Evolutionary conservation across 257 asterid genomes (phyloP).

Genomic region (Solanum lycopersicoides): DNA sequence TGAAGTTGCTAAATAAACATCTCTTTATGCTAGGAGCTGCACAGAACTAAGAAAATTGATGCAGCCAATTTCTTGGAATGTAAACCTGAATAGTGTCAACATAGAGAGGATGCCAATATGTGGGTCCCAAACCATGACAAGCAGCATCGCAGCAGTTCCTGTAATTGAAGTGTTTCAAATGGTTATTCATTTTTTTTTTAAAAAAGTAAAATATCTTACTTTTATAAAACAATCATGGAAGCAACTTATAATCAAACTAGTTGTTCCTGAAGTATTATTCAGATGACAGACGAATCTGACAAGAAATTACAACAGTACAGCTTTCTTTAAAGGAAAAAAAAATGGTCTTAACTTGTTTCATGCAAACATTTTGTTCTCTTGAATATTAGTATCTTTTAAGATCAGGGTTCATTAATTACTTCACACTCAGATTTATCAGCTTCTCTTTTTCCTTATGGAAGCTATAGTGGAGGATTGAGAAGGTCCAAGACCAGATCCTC

Average conservation of each 20-base stretch:
- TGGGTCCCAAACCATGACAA: conserved; percentile 88
- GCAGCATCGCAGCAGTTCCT: conserved; percentile 98
- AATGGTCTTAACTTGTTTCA: not conserved
- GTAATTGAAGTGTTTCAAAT: conserved; percentile 15
- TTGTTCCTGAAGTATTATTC: not conserved
- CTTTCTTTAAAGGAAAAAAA: not conserved
- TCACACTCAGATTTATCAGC: not conserved
- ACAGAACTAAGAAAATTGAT: not conserved
- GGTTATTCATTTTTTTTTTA: not conserved
- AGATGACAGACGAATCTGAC: not conserved
- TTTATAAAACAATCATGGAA: not conserved
- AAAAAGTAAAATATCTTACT: not conserved
- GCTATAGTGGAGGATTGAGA: not conserved
- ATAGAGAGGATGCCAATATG: conserved; percentile 60
- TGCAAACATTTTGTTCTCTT: not conserved
- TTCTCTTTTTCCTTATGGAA: not conserved
- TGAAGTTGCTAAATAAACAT: not conserved
- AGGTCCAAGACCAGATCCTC: not conserved
- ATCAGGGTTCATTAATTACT: not conserved
- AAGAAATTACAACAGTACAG: not conserved
- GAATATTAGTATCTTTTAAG: not conserved
- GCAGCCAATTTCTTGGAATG: not conserved
- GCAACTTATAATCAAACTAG: not conserved
- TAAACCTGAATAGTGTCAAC: conserved; percentile 69
- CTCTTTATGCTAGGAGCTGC: not conserved